Evolutionary conservation across 768 basidiomycete species (phyloP).

Genomic region (Suillus paluster): DNA sequence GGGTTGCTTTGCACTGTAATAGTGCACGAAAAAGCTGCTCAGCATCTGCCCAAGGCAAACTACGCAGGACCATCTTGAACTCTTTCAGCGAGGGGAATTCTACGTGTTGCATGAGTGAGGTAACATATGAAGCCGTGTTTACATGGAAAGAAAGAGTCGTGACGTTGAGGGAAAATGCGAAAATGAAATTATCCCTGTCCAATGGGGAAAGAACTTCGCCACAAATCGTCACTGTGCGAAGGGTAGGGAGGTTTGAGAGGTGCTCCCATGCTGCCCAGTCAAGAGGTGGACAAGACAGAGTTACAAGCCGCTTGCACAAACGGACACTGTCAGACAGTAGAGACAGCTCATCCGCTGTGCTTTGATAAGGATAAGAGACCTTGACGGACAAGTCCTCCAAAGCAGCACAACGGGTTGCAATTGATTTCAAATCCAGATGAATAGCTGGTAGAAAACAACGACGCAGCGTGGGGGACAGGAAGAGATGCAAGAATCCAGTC

Average conservation of each 20-base stretch:
- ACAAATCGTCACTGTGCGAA: not conserved
- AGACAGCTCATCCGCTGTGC: not conserved
- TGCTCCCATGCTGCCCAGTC: not conserved
- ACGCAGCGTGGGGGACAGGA: not conserved
- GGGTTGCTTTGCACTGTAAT: not conserved
- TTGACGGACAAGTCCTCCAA: not conserved
- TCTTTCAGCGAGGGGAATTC: not conserved
- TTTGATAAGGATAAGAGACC: accelerated
- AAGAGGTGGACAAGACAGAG: not conserved
- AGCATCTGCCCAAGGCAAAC: not conserved
- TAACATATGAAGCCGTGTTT: not conserved
- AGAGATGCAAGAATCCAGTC: not conserved
- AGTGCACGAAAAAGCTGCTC: not conserved
- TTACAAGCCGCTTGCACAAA: not conserved
- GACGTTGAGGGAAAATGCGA: not conserved
- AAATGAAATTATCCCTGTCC: too few relatives aligned
- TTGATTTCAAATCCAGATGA: not conserved
- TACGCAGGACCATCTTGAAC: not conserved
- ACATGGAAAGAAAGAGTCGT: not conserved
- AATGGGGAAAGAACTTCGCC: too few relatives aligned
- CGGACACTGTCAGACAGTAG: not conserved
- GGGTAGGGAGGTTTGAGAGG: not conserved
- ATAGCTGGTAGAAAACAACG: constrained; percentile 20
- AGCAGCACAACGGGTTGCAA: not conserved
- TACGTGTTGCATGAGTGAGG: not conserved